phyloP scores from a whole-genome alignment of 495 filamentous ascomycete genomes.

The Cercophora samala region DNA sequence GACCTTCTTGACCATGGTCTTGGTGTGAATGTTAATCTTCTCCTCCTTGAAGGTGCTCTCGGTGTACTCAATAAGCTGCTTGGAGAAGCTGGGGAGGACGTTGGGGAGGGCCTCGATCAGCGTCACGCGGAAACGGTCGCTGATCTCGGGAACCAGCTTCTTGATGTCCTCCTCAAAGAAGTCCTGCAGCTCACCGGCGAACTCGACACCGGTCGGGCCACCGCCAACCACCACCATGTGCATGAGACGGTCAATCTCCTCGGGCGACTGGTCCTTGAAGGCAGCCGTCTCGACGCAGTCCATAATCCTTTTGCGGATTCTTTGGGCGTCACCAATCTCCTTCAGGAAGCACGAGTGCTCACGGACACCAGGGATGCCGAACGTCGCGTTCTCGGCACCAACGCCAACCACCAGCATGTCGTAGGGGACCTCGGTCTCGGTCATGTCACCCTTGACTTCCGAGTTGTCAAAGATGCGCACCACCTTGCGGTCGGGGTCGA shows the following conservation, averaged over 20 bases:
- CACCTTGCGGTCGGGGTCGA: slow-evolving; percentile 87
- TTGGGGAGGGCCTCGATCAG: slow-evolving; percentile 98
- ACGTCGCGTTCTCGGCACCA: slow-evolving; percentile 97
- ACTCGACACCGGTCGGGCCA: slow-evolving; percentile 96
- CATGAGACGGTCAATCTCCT: slow-evolving; percentile 88
- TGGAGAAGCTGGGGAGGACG: slow-evolving; percentile 97
- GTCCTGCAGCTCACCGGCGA: slow-evolving; percentile 95
- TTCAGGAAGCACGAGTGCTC: slow-evolving; percentile 98
- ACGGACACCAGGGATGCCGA: slow-evolving; percentile 91
- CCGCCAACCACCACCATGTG: slow-evolving; percentile 99
- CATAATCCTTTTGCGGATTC: slow-evolving; percentile 98
- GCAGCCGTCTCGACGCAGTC: slow-evolving; percentile 97
- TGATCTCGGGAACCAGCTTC: slow-evolving; percentile 96
- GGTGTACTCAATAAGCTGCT: slow-evolving; percentile 98
- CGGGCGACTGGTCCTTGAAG: slow-evolving; percentile 92
- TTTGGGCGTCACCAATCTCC: slow-evolving; percentile 92
- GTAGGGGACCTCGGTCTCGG: slow-evolving; percentile 86
- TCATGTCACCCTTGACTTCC: slow-evolving; percentile 81
- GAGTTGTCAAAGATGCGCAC: slow-evolving; percentile 88
- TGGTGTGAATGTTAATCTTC: slow-evolving; percentile 91
- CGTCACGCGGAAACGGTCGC: slow-evolving; percentile 91
- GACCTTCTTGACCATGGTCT: slow-evolving; percentile 98
- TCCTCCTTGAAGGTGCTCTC: slow-evolving; percentile 99
- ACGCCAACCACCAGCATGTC: slow-evolving; percentile 98
- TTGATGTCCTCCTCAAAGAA: slow-evolving; percentile 97